Evolutionary conservation across 176 grass and related monocot genomes (phyloP).

Genomic region (Stipa capillata): DNA sequence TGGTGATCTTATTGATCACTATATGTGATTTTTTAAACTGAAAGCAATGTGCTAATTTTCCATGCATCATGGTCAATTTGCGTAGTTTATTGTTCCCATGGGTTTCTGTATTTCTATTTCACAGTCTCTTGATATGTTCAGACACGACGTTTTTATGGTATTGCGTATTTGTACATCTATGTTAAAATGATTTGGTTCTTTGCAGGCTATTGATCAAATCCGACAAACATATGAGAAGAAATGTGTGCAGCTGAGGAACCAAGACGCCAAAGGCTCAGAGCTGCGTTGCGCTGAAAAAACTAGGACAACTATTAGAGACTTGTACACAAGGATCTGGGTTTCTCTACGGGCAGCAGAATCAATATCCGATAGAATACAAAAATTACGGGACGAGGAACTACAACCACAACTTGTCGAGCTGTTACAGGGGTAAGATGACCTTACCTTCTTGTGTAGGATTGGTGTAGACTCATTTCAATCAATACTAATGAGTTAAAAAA

Average conservation of each 20-base stretch:
- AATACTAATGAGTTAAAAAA: constrained; percentile 62
- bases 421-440: constrained; percentile 65
- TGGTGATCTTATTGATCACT: background rate
- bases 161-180: background rate
- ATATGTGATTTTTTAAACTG: background rate
- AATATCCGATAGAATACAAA: constrained; percentile 83
- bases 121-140: background rate
- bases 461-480: background rate
- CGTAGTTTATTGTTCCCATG: background rate
- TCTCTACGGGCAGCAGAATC: constrained; percentile 80
- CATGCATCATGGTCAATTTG: background rate
- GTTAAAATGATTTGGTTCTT: constrained; percentile 6
- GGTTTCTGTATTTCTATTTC: background rate
- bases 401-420: constrained; percentile 86
- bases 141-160: background rate
- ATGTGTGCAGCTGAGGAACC: constrained; percentile 78
- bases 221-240: constrained; percentile 85
- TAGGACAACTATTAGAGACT: constrained; percentile 60
- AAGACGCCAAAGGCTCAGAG: constrained; percentile 67
- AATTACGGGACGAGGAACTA: constrained; percentile 82
- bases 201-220: constrained; percentile 70
- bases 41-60: background rate
- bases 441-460: background rate
- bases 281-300: constrained; percentile 62
- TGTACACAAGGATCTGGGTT: constrained; percentile 91